Evolutionary conservation across 805 yeast genomes (phyloP).

Genomic region (Tetrapisispora iriomotensis): DNA sequence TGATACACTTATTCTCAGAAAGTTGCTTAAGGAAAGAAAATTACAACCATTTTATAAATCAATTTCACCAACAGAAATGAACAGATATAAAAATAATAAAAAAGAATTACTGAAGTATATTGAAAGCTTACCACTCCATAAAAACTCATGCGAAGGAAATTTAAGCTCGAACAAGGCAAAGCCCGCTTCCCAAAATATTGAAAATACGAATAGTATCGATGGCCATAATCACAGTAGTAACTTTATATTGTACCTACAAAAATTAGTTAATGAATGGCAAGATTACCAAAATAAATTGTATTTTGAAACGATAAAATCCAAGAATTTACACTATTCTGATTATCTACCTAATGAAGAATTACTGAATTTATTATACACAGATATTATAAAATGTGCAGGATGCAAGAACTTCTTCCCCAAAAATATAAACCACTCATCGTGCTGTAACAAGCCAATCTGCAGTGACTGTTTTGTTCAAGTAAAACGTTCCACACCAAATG

Average conservation of each 20-base stretch:
- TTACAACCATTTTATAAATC: slow-evolving; percentile 74
- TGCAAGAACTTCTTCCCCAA: slow-evolving; percentile 54
- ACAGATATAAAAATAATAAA: background rate
- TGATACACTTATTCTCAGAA: slow-evolving; percentile 61
- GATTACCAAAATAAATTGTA: background rate
- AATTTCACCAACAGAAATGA: background rate
- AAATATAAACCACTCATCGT: slow-evolving; percentile 1
- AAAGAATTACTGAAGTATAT: background rate
- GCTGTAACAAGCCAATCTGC: slow-evolving; percentile 4
- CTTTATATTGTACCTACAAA: background rate
- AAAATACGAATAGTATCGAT: too few relatives aligned
- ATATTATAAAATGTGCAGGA: slow-evolving; percentile 81
- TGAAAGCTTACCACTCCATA: background rate
- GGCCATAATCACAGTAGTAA: too few relatives aligned
- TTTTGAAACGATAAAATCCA: background rate
- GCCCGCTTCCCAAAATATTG: too few relatives aligned
- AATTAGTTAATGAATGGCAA: background rate
- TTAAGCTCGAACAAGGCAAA: too few relatives aligned
- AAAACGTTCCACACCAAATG: slow-evolving; percentile 57
- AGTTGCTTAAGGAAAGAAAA: slow-evolving; percentile 54
- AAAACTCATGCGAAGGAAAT: too few relatives aligned
- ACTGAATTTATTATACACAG: slow-evolving; percentile 50
- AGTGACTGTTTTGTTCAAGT: slow-evolving; percentile 94
- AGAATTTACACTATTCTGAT: background rate
- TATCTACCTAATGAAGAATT: slow-evolving; percentile 24